phyloP scores from a whole-genome alignment of 2,329 filamentous ascomycete species.

The Alternaria arborescens region DNA sequence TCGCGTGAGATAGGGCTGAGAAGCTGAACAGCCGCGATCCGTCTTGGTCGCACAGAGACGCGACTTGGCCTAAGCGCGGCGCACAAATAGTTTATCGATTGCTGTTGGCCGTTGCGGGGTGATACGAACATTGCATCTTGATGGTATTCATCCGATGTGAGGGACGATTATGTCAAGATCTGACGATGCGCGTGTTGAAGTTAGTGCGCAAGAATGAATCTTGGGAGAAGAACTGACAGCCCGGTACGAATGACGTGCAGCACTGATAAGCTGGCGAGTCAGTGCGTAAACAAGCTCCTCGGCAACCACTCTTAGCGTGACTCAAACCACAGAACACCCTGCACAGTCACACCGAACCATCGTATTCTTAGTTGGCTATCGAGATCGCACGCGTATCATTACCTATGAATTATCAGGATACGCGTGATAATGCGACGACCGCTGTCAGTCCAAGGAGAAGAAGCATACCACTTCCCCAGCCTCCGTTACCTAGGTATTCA shows the following conservation, averaged over 20 bases:
- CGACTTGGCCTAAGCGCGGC: conserved; percentile 6
- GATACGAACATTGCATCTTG: not conserved
- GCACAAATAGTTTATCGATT: conserved; percentile 9
- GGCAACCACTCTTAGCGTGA: not conserved
- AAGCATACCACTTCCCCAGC: not conserved
- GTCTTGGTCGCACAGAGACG: conserved; percentile 1
- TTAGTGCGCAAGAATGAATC: not conserved
- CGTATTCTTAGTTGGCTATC: not conserved
- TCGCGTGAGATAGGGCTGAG: conserved; percentile 6
- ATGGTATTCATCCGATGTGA: not conserved
- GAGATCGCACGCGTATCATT: not conserved
- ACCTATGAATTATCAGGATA: not conserved
- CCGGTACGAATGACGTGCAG: not conserved
- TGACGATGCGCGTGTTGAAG: not conserved
- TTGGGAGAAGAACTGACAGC: not conserved
- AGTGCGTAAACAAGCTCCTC: not conserved
- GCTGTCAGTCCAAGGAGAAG: not conserved
- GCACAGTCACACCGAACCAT: not conserved
- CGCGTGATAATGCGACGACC: not conserved
- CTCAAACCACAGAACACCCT: not conserved
- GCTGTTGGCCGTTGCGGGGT: not conserved
- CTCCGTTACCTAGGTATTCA: not conserved
- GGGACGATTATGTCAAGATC: not conserved
- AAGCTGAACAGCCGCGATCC: conserved; percentile 3
- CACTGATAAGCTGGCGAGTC: not conserved